A percentile compares a stretch with the other conserved stretches of the same genome.
Conservation (phyloP, 306 rosid genomes). For the Mucuna pruriens region DNA sequence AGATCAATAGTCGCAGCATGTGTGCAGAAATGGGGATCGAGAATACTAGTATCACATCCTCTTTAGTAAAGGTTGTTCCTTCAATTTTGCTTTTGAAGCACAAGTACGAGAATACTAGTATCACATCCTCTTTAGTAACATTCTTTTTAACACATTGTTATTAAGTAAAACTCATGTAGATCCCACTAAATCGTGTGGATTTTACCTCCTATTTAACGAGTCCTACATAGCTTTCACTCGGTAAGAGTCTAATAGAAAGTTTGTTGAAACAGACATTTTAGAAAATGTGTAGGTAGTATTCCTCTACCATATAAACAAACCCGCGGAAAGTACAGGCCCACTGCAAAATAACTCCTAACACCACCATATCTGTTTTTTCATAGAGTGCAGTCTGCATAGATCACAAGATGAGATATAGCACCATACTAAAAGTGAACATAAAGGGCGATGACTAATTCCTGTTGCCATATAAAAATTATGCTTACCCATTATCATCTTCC, state of each 20-base stretch:
- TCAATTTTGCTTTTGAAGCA: background rate
- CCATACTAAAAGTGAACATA: background rate
- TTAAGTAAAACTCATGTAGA: background rate
- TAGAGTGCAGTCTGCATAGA: slow-evolving; percentile 14
- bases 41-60: too few species aligned
- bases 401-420: slow-evolving; percentile 18
- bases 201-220: background rate
- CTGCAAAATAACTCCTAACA: background rate
- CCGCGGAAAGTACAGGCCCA: background rate
- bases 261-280: background rate
- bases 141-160: background rate
- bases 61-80: too few species aligned
- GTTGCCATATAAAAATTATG: background rate
- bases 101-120: background rate
- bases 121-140: background rate
- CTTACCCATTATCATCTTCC: slow-evolving; percentile 15
- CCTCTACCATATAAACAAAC: background rate
- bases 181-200: background rate
- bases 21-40: background rate
- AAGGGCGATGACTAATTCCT: slow-evolving; percentile 10
- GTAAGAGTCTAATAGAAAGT: background rate
- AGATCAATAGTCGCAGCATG: background rate
- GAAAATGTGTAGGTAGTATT: background rate
- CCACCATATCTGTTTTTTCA: background rate
- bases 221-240: background rate